phyloP scores from a whole-genome alignment of 2,329 filamentous ascomycete species.

The Colletotrichum sp. region DNA sequence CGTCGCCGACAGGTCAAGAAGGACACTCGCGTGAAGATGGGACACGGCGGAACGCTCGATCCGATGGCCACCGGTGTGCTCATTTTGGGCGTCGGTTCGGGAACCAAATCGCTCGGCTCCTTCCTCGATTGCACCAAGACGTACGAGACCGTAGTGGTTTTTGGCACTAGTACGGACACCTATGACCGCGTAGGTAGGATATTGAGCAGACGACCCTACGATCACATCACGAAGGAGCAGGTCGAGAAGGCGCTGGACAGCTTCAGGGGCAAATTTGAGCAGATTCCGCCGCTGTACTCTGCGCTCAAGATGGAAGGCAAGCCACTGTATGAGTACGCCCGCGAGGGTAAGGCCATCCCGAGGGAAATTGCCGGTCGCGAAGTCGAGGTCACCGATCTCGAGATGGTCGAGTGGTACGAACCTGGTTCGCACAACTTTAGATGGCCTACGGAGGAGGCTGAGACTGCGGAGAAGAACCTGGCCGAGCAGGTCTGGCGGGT shows the following conservation, averaged over 20 bases:
- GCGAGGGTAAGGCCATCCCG: constrained; percentile 86
- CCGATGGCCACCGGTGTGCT: constrained; percentile 93
- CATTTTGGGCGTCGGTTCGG: constrained; percentile 84
- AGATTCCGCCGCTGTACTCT: constrained; percentile 91
- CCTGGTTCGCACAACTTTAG: constrained; percentile 79
- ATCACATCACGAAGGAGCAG: constrained; percentile 78
- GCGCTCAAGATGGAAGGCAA: constrained; percentile 94
- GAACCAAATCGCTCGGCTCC: constrained; percentile 79
- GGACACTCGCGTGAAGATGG: constrained; percentile 82
- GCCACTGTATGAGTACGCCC: constrained; percentile 93
- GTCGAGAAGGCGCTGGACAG: constrained; percentile 77
- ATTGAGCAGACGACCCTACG: constrained; percentile 74
- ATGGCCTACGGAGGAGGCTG: constrained; percentile 82
- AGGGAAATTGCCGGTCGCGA: constrained; percentile 81
- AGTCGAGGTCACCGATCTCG: constrained; percentile 78
- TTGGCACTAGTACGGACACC: constrained; percentile 90
- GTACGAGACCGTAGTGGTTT: constrained; percentile 88
- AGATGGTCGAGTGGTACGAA: constrained; percentile 84
- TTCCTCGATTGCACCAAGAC: constrained; percentile 92
- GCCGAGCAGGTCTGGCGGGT: constrained; percentile 74
- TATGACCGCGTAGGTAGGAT: constrained; percentile 90
- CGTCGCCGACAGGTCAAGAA: constrained; percentile 63
- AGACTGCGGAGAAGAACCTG: constrained; percentile 74
- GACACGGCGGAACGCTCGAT: constrained; percentile 94
- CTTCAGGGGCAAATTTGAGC: constrained; percentile 85